Evolutionary conservation across 2,329 filamentous ascomycete species (phyloP).

Genomic region (Xylaria sp.): DNA sequence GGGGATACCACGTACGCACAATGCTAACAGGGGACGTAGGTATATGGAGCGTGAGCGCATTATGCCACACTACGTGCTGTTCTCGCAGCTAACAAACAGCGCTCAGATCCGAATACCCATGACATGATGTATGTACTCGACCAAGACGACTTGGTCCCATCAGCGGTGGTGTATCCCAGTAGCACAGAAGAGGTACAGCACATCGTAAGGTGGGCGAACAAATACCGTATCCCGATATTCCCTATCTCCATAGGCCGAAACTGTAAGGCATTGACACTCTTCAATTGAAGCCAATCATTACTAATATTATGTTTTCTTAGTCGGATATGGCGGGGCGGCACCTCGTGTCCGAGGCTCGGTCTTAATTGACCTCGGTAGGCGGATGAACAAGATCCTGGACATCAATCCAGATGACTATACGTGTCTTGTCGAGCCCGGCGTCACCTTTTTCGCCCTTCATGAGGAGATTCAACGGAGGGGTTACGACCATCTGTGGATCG

Average conservation of each 20-base stretch:
- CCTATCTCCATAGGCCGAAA: slow-evolving; percentile 49
- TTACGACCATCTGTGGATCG: slow-evolving; percentile 57
- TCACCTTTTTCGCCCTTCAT: slow-evolving; percentile 63
- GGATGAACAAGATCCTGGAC: slow-evolving; percentile 64
- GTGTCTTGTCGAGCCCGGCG: slow-evolving; percentile 65
- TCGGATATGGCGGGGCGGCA: slow-evolving; percentile 66
- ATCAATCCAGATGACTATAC: slow-evolving; percentile 62
- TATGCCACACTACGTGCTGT: not conserved
- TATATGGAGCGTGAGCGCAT: slow-evolving; percentile 48
- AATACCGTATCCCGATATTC: slow-evolving; percentile 45
- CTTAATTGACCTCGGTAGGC: slow-evolving; percentile 61
- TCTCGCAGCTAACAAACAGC: slow-evolving; percentile 19
- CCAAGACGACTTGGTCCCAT: slow-evolving; percentile 59
- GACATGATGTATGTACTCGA: slow-evolving; percentile 57
- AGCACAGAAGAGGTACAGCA: slow-evolving; percentile 50
- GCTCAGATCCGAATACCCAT: slow-evolving; percentile 53
- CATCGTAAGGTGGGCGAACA: slow-evolving; percentile 50
- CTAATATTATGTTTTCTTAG: slow-evolving; percentile 34
- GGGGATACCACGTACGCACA: not conserved
- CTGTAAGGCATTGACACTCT: slow-evolving; percentile 39
- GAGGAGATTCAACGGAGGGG: slow-evolving; percentile 56
- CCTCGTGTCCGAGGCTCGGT: slow-evolving; percentile 63
- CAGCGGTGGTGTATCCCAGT: slow-evolving; percentile 53
- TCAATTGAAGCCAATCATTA: slow-evolving; percentile 3
- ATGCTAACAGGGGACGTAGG: slow-evolving; percentile 35